Evolutionary conservation across 2,329 filamentous ascomycete genomes (phyloP).

Genomic region (Zasmidium angulare): DNA sequence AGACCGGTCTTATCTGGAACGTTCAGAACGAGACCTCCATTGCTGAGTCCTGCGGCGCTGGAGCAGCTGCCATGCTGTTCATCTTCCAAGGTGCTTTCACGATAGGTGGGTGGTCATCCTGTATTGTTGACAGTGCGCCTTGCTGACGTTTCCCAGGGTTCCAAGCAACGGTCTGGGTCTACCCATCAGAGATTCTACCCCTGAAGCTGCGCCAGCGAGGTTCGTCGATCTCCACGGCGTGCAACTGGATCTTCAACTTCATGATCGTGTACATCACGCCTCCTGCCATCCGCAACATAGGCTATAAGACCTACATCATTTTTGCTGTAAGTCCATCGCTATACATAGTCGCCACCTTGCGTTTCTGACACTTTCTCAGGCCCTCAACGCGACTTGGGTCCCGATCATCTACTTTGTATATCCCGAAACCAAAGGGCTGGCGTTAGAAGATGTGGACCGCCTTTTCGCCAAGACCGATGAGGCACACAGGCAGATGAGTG

Average conservation of each 20-base stretch:
- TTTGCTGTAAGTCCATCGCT: slow-evolving; percentile 25
- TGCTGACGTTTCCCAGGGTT: slow-evolving; percentile 35
- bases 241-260: slow-evolving; percentile 51
- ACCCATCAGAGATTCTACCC: slow-evolving; percentile 61
- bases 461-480: slow-evolving; percentile 51
- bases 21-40: slow-evolving; percentile 30
- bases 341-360: not conserved
- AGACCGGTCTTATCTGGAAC: slow-evolving; percentile 43
- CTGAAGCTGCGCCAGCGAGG: slow-evolving; percentile 33
- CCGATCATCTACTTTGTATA: slow-evolving; percentile 62
- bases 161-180: slow-evolving; percentile 63
- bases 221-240: slow-evolving; percentile 33
- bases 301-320: slow-evolving; percentile 55
- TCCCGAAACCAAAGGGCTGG: slow-evolving; percentile 56
- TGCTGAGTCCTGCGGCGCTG: slow-evolving; percentile 24
- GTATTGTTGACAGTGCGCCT: not conserved
- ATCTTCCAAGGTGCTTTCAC: slow-evolving; percentile 65
- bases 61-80: slow-evolving; percentile 57
- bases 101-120: slow-evolving; percentile 36
- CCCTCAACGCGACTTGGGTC: slow-evolving; percentile 34
- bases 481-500: slow-evolving; percentile 23
- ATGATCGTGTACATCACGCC: slow-evolving; percentile 68
- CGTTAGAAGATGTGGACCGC: slow-evolving; percentile 67
- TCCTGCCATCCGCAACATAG: slow-evolving; percentile 57
- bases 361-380: slow-evolving; percentile 9